Evolutionary conservation across 352 stramenopile genomes (phyloP).

Genomic region (Phytophthora constricta): DNA sequence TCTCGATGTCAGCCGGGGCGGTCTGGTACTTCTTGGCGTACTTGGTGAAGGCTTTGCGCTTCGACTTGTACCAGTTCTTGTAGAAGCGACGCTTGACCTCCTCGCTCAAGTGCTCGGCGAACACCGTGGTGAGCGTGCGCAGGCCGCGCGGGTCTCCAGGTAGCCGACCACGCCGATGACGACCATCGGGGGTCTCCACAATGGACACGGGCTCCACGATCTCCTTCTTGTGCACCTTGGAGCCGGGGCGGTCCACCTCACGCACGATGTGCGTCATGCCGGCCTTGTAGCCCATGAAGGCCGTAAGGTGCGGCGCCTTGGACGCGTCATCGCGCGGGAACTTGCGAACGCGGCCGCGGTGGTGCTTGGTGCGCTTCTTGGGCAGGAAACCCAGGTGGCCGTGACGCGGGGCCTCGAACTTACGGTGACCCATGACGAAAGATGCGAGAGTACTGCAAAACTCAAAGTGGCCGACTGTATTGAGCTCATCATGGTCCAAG

Average conservation of each 20-base stretch:
- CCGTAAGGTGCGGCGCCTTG: slow-evolving; percentile 98
- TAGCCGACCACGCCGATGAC: slow-evolving; percentile 99
- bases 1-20: slow-evolving; percentile 91
- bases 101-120: slow-evolving; percentile 99
- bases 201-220: slow-evolving; percentile 99
- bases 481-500: too few relatives aligned
- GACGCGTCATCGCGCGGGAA: slow-evolving; percentile 98
- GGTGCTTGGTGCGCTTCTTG: slow-evolving; percentile 99
- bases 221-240: slow-evolving; percentile 99
- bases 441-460: slow-evolving; percentile 86
- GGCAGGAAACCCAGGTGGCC: slow-evolving; percentile 99
- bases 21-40: slow-evolving; percentile 99
- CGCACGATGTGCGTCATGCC: slow-evolving; percentile 99
- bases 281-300: slow-evolving; percentile 99
- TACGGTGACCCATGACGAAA: slow-evolving; percentile 96
- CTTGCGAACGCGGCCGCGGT: slow-evolving; percentile 98
- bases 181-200: slow-evolving; percentile 99
- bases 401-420: slow-evolving; percentile 97
- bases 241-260: slow-evolving; percentile 98
- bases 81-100: slow-evolving; percentile 99
- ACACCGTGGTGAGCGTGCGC: slow-evolving; percentile 99
- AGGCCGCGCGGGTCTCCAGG: slow-evolving; percentile 99
- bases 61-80: slow-evolving; percentile 99
- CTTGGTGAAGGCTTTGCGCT: slow-evolving; percentile 99
- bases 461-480: slow-evolving; percentile 57